Conservation (phyloP, 1,284 basidiomycete species). For the Coniferiporia sulphurascens region DNA sequence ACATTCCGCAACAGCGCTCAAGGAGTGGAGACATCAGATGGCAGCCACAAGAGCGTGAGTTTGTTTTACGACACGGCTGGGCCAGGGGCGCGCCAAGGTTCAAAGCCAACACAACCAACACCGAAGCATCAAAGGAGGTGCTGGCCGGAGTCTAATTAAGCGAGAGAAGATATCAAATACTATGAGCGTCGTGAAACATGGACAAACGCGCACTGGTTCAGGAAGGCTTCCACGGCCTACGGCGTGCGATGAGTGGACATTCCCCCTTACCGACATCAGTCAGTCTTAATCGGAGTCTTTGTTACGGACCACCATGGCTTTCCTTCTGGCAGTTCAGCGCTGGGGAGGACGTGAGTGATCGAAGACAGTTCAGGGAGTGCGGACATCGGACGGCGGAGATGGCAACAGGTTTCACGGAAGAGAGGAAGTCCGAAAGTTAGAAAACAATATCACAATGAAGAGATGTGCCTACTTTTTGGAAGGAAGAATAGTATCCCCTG, state of each 20-base stretch:
- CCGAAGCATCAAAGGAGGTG: not conserved
- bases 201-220: not conserved
- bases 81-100: not conserved
- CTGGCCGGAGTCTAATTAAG: not conserved
- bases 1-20: not conserved
- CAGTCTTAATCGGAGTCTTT: not conserved
- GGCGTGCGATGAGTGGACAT: not conserved
- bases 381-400: not conserved
- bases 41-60: not conserved
- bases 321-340: slow-evolving; percentile 37
- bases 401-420: not conserved
- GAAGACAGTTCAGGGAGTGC: not conserved
- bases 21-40: not conserved
- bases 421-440: too few relatives aligned
- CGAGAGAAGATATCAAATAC: not conserved
- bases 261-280: not conserved
- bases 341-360: not conserved
- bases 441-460: slow-evolving; percentile 27
- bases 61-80: not conserved
- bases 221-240: not conserved
- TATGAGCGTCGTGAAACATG: not conserved
- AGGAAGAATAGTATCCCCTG: slow-evolving; percentile 62
- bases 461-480: slow-evolving; percentile 26
- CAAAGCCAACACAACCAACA: not conserved
- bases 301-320: slow-evolving; percentile 50